Conservation (phyloP, 805 yeast species). For the Teunomyces gatunensis region DNA sequence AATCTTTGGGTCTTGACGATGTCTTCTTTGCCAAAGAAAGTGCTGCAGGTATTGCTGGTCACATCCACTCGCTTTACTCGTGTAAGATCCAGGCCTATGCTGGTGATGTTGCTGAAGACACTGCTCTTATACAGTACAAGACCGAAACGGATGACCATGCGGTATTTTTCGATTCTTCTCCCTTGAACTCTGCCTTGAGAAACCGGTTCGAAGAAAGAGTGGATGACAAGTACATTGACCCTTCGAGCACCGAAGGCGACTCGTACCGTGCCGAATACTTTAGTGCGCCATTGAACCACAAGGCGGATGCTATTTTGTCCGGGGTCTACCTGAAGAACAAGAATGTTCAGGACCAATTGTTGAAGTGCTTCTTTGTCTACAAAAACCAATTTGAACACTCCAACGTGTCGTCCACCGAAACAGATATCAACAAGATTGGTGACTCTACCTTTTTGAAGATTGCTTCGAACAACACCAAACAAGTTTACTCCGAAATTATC, state of each 20-base stretch:
- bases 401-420: conserved; percentile 30
- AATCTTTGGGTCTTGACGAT: conserved; percentile 84
- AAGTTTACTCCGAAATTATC: conserved; percentile 70
- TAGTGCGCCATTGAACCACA: conserved; percentile 57
- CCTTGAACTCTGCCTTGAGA: conserved; percentile 28
- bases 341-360: conserved; percentile 44
- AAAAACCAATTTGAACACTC: conserved; percentile 44
- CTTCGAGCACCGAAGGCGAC: conserved; percentile 33
- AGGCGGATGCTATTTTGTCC: conserved; percentile 43
- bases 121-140: conserved; percentile 70
- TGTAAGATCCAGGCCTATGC: conserved; percentile 90
- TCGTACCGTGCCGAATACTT: conserved; percentile 74
- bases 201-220: conserved; percentile 67
- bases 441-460: conserved; percentile 76
- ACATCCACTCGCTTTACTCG: conserved; percentile 85
- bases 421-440: conserved; percentile 65
- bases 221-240: conserved; percentile 78
- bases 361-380: conserved; percentile 80
- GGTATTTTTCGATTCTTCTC: conserved; percentile 78
- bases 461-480: conserved; percentile 77
- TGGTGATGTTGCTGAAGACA: conserved; percentile 40
- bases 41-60: conserved; percentile 74
- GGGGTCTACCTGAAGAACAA: conserved; percentile 35
- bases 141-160: conserved; percentile 84
- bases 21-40: conserved; percentile 86